Base-by-base conservation (phyloP, 176 grass and related monocot genomes). In the Secale cereale region DNA sequence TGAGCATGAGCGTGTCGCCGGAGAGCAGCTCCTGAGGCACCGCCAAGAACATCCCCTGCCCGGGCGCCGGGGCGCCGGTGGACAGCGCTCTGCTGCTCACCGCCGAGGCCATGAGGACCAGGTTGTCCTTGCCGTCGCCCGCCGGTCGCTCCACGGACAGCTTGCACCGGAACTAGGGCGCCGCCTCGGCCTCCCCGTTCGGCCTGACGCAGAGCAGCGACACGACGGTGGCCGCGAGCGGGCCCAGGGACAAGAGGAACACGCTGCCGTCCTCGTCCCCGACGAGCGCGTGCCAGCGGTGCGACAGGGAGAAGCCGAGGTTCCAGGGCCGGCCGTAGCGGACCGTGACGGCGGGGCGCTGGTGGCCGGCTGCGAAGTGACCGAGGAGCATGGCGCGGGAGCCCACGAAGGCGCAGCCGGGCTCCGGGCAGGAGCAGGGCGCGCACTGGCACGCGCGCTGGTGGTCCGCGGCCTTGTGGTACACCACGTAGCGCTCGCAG, bases 381-480 rank as follows among this genome's bases (percentile, higher is more conserved):
- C 8, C 66, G 52, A 41, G n/a, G 3, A 83, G 52, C 68, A 1
- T 9, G 0, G 81, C 23, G 25, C 52, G 50, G 10, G 68, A 10
- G 16, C 25, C 81, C 3, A 37, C 5, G 67, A 68, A 81, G 5
- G 1, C 41, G 78, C 78, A 81, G 10, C 40, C 62, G 62, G 62
- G 19, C n/a, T 82, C 33, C 33, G 67, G 81, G 81, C 66, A 82
- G 8, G 15, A 43, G 81, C 81, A 83, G 8, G 68, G 81, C 67
- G 81, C 67, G 23, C 23, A 71, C 8, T 15, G 66, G 81, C 81
- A 83, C 23, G 10, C 23, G 52, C 67, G 67, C 16, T 27, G 14
- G 67, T 82, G 80, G 8, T 29, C 65, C 29, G 8, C 33, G 26
- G 19, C 63, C 0, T 66, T 41, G 63, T 26, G 62, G 63, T 52